A percentile compares a stretch with the other conserved stretches of the same genome.
phyloP scores from a whole-genome alignment of 2,329 filamentous ascomycete species.

The Lomentospora prolificans region DNA sequence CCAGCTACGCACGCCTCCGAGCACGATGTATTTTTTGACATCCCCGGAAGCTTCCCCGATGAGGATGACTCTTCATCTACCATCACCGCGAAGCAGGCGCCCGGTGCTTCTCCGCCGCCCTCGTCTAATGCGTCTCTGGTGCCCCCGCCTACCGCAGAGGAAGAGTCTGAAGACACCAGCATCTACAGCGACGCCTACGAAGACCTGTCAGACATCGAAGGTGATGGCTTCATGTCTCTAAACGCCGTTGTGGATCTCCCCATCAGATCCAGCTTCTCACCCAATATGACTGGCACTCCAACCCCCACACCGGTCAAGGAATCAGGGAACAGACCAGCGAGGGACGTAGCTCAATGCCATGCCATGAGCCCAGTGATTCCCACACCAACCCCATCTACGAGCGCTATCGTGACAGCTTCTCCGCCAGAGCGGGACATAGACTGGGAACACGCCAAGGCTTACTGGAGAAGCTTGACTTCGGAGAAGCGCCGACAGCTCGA shows the following conservation, averaged over 20 bases:
- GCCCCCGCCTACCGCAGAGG: conserved; percentile 11
- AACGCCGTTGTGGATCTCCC: conserved; percentile 62
- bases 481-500: conserved; percentile 55
- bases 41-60: conserved; percentile 51
- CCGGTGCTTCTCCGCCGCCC: background rate
- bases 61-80: conserved; percentile 19
- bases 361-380: background rate
- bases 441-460: conserved; percentile 60
- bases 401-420: background rate
- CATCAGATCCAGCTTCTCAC: conserved; percentile 11
- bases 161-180: conserved; percentile 40
- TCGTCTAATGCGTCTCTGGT: background rate
- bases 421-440: conserved; percentile 26
- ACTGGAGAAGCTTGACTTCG: conserved; percentile 57
- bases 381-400: background rate
- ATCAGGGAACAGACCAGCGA: background rate
- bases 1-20: conserved; percentile 1
- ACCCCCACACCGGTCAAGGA: background rate
- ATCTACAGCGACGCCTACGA: conserved; percentile 73
- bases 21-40: conserved; percentile 29
- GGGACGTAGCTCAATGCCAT: conserved; percentile 13
- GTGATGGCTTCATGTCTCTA: conserved; percentile 60
- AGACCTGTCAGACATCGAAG: conserved; percentile 55
- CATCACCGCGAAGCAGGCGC: conserved; percentile 1
- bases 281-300: background rate